These are phyloP conservation scores for Acanthamoeba healyi DNA, from an alignment of 208 protist species.

Conservation along the genomic window DNA sequence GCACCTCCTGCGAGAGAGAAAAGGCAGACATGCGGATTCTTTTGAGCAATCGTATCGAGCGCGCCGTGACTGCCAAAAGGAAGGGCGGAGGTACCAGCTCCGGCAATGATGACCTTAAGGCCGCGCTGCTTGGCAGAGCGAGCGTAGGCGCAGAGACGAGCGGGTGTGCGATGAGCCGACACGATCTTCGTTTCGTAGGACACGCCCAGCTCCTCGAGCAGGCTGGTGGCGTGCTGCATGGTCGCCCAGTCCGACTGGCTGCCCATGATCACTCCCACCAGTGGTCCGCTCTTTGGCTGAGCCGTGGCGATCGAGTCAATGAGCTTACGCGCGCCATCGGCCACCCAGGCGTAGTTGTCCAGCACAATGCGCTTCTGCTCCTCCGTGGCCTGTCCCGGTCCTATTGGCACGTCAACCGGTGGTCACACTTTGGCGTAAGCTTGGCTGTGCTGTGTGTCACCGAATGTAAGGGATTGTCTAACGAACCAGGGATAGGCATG, in stretches of 20 bases:
- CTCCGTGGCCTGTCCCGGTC: not conserved
- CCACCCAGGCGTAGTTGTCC: conserved; percentile 38
- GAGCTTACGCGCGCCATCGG: not conserved
- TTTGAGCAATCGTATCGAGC: not conserved
- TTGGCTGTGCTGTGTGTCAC: not conserved
- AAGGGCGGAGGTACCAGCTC: conserved; percentile 77
- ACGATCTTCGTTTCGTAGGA: conserved; percentile 91
- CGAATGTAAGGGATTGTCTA: not conserved
- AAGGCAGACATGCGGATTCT: not conserved
- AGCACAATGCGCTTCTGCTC: conserved; percentile 40
- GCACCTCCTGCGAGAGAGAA: conserved; percentile 80
- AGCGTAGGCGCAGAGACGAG: conserved; percentile 89
- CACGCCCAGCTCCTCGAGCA: conserved; percentile 87
- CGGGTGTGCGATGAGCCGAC: conserved; percentile 91
- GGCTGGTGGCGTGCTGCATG: conserved; percentile 86
- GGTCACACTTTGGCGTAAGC: not conserved
- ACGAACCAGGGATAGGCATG: conserved; percentile 5
- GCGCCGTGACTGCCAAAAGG: too few relatives aligned
- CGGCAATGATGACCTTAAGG: conserved; percentile 86
- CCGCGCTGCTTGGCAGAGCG: conserved; percentile 29
- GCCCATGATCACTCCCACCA: conserved; percentile 92
- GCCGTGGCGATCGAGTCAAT: conserved; percentile 26
- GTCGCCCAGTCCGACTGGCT: conserved; percentile 90
- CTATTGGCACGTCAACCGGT: not conserved
- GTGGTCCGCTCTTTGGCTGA: conserved; percentile 35